These are phyloP conservation scores for Penstemon barbatus DNA, from an alignment of 257 asterid species.

Conservation along the genomic window DNA sequence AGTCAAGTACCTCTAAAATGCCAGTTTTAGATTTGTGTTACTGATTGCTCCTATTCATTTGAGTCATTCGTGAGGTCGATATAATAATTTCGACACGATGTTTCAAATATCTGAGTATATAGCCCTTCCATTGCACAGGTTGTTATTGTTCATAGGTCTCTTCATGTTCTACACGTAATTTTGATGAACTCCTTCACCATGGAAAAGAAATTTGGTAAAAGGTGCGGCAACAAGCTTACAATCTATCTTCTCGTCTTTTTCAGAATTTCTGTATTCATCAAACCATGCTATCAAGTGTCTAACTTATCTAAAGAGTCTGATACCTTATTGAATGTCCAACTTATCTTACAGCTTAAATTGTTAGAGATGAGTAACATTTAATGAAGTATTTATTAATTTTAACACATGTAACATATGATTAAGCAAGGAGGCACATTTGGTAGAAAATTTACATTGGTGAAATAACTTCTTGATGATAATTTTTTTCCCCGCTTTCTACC, in stretches of 20 bases:
- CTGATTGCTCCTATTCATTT: slow-evolving; percentile 1
- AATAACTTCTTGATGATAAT: neutral
- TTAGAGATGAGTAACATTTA: too few relatives aligned
- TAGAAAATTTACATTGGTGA: neutral
- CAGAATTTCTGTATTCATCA: neutral
- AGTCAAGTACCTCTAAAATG: neutral
- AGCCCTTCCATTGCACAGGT: slow-evolving; percentile 51
- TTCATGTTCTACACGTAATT: slow-evolving; percentile 61
- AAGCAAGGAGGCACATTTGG: slow-evolving; percentile 19
- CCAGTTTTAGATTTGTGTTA: neutral
- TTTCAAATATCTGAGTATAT: slow-evolving; percentile 28
- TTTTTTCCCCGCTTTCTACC: neutral
- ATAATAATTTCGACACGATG: neutral
- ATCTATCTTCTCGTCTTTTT: slow-evolving; percentile 20
- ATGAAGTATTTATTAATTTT: too few relatives aligned
- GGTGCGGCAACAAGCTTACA: slow-evolving; percentile 47
- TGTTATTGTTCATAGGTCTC: slow-evolving; percentile 61
- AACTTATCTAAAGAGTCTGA: too few relatives aligned
- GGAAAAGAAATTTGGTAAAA: slow-evolving; percentile 41
- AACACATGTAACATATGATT: neutral
- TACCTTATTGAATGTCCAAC: too few relatives aligned
- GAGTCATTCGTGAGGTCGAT: slow-evolving; percentile 13
- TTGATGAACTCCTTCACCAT: slow-evolving; percentile 47
- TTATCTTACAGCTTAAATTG: too few relatives aligned
- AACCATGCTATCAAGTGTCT: too few relatives aligned